Percentiles rank a stretch among this genome's conserved stretches.
phyloP scores from a whole-genome alignment of 2,329 filamentous ascomycete genomes.

The Arthrobotrys iridis region DNA sequence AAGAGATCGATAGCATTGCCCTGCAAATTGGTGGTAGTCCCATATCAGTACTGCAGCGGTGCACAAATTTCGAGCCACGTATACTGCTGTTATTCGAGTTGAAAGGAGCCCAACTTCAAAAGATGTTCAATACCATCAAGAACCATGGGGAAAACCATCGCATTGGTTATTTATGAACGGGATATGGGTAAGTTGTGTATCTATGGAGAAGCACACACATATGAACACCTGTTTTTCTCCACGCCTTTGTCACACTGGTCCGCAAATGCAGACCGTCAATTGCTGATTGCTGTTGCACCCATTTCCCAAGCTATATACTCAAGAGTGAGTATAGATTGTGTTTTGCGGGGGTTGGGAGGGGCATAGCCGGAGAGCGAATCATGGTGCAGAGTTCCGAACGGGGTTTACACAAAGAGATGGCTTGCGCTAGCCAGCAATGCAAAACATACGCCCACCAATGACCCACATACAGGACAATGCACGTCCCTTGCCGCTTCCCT shows the following conservation, averaged over 20 bases:
- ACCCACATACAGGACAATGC: slow-evolving; percentile 31
- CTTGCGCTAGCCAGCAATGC: slow-evolving; percentile 44
- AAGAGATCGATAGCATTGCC: slow-evolving; percentile 6
- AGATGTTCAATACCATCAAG: background rate
- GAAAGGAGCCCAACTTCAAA: background rate
- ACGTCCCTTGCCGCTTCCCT: slow-evolving; percentile 33
- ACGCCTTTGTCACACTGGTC: background rate
- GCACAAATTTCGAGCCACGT: slow-evolving; percentile 42
- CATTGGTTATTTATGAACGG: background rate
- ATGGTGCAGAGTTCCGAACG: slow-evolving; percentile 37
- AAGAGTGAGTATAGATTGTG: background rate
- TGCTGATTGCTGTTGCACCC: background rate
- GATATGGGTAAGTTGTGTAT: too few relatives aligned
- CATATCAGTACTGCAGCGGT: slow-evolving; percentile 8
- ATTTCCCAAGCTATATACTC: too few relatives aligned
- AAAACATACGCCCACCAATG: slow-evolving; percentile 48
- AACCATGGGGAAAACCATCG: background rate
- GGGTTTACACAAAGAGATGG: slow-evolving; percentile 34
- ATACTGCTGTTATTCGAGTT: slow-evolving; percentile 46
- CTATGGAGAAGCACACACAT: background rate
- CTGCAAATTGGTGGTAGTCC: slow-evolving; percentile 45
- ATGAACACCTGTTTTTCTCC: background rate
- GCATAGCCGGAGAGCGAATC: slow-evolving; percentile 13
- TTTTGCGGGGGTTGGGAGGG: background rate
- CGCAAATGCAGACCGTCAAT: background rate